Base-by-base conservation (phyloP, 2,329 filamentous ascomycete genomes). In the Cercospora citrullina region DNA sequence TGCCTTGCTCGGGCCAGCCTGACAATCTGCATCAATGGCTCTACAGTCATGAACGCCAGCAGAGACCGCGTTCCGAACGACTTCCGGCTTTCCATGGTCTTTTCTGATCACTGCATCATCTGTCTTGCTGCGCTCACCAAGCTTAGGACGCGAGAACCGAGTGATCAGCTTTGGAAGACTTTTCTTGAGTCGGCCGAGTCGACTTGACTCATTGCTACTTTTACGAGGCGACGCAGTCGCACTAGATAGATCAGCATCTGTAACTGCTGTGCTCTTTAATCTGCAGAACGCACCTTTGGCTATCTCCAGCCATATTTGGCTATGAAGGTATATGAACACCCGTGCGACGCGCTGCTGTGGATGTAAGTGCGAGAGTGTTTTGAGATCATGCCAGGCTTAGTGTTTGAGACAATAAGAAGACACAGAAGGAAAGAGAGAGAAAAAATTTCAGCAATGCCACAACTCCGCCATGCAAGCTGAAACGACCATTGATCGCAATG, bases 251-350 rank as follows among this genome's bases (percentile, higher is more conserved):
- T 64, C n/a, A 63, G 60, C 10, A 53, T 12, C 12, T 18, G 26
- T 3, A 5, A 10, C 3, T 2, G 4, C 1, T 10, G 0, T 9
- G n/a, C 26, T 33, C 26, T 14, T 26, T 3, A 7, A 39, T 45
- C 5, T 9, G 9, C 12, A 30, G 5, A 0, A 33, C 63, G 14
- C 23, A 65, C 63, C 28, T 55, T 26, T 65, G 26, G 45, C 28
- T 48, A 64, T 42, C 51, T 59, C 36, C 63, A 31, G 53, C 63
- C 63, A 65, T 65, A 31, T 16, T 65, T 42, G 21, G 23, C 6
- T 42, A 58, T 36, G 42, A 64, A n/a, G 12, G 23, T 57, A 21
- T 31, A 12, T 36, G 63, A 65, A 36, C 16, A 33, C 33, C 42
- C 18, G 31, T 65, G 53, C 33, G 23, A 10, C 9, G 31, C 31